Base-by-base conservation (phyloP, 2,329 filamentous ascomycete species). In the Aspergillus aculeatus region DNA sequence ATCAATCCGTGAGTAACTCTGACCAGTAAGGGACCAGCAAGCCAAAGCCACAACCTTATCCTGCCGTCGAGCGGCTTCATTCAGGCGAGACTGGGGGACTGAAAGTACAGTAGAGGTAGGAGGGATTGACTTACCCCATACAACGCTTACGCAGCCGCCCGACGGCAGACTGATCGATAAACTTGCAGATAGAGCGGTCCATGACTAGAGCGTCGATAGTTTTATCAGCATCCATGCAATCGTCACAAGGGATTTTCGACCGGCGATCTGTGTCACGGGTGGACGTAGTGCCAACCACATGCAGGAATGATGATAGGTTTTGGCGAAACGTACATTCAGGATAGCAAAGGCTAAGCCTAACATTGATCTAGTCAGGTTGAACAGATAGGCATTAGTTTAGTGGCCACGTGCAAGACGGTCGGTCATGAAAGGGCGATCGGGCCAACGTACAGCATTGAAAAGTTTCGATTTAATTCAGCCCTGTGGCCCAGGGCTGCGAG, bases 61-160 rank as follows among this genome's bases (percentile, higher is more conserved):
- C 26, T 7, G 26, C 26, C 26, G 26, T 29, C 26, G 7, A 29
- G 26, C 9, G 7, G 26, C 26, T 29, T 29, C 26, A 29, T 29
- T 10, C 26, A 29, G 26, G 9, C 26, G 26, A 29, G 26, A 29
- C 26, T 29, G 4, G 32, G 12, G 9, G 23, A 23, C 23, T 5
- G 23, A 35, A 10, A 16, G 16, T 10, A 35, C 3, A 16, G 32
- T 2, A 16, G 9, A 4, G 10, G 14, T 35, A 16, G 32, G 26
- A 9, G 21, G 6, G 48, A 1, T 12, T n/a, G n/a, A 19, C 66
- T 62, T 67, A 84, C 89, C 90, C 89, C 90, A 93, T 59, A 93
- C 83, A 47, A 92, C 87, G 59, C 87, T 83, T 7, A 84, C 86
- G 21, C 87, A 83, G 0, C 90, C 90, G 47, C 90, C 90, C 14